Percentiles rank a stretch among this genome's conserved stretches.
phyloP scores from a whole-genome alignment of 1,284 basidiomycete species.

The Fomitopsis palustris region DNA sequence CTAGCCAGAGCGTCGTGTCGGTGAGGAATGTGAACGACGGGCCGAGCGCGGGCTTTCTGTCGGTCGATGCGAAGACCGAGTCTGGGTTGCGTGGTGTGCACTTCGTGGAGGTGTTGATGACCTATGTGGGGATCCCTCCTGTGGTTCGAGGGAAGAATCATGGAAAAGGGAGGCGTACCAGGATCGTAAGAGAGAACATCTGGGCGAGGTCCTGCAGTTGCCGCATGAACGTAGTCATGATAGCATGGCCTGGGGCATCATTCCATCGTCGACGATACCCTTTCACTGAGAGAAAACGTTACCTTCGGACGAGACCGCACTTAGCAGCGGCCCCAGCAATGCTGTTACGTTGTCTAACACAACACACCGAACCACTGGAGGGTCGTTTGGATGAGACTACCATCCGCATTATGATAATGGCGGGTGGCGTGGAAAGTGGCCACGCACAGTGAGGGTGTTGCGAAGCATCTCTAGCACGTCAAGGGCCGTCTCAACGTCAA shows the following conservation, averaged over 20 bases:
- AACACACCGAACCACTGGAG: constrained; percentile 37
- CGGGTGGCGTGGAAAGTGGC: neutral
- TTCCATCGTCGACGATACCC: neutral
- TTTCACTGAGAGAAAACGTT: neutral
- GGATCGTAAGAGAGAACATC: constrained; percentile 39
- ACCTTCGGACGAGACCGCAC: constrained; percentile 63
- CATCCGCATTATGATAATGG: neutral
- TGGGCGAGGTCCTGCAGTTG: constrained; percentile 53
- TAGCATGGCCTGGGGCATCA: constrained; percentile 49
- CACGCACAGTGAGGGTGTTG: constrained; percentile 11
- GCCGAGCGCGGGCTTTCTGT: constrained; percentile 67
- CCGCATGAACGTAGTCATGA: constrained; percentile 71
- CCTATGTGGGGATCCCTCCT: constrained; percentile 24
- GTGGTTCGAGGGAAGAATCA: constrained; percentile 8
- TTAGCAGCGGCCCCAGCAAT: constrained; percentile 65
- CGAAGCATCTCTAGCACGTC: constrained; percentile 40
- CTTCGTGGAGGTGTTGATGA: constrained; percentile 43
- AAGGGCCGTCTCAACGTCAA: constrained; percentile 53
- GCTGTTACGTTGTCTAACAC: constrained; percentile 66
- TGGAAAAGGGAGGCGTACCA: constrained; percentile 43
- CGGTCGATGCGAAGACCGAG: constrained; percentile 36
- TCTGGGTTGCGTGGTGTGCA: constrained; percentile 32
- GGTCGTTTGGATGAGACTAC: constrained; percentile 2
- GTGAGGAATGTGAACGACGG: constrained; percentile 70
- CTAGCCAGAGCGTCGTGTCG: constrained; percentile 70